Evolutionary conservation across 192 early-diverging fungal genomes (phyloP), one percentile per base, ranked within the genome.

Genomic region (Backusella sp.): DNA sequence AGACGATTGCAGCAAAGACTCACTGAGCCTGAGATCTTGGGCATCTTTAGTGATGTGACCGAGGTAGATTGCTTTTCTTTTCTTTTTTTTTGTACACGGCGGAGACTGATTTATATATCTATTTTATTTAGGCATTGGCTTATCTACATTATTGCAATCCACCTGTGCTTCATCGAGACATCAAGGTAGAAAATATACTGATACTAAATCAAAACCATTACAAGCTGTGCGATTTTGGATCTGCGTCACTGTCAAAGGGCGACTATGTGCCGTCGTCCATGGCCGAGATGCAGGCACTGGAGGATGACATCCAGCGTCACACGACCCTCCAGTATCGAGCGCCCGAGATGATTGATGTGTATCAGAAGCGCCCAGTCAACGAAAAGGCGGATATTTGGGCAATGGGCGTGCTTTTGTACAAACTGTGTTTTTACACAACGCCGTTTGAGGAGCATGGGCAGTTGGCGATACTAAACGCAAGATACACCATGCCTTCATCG

Each of bases 221-320:
- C 83, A 97, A 97, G 79, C 86, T 99, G 49, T 97, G 95, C 82
- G 97, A 99, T 81, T 99, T 99, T 91, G 97, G 97, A 52, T 97
- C 96, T 0, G 90, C 92, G 28, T 92, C 96, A 0, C 72, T 79
- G 19, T 83, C 78, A 44, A 88, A 86, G 23, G 88, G 84, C 0
- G 75, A 84, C 0, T 88, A 90, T 52, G 83, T 89, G 30, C 82
- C 89, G 19, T 81, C 91, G 36, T 80, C 88, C 15, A 86, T 91
- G 30, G 84, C 83, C 44, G 91, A 97, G 73, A 90, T 97, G 37
- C 87, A 91, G 71, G 76, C 78, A 11, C 46, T 97, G 37, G 96
- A 99, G 69, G 97, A 98, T 11, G 97, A 99, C 74, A 90, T 99
- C 67, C 91, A 91, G 79, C 89, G 88, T 70, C 89, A 90, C 74